phyloP scores from a whole-genome alignment of 345 rosid genomes.

The Psidium guajava region DNA sequence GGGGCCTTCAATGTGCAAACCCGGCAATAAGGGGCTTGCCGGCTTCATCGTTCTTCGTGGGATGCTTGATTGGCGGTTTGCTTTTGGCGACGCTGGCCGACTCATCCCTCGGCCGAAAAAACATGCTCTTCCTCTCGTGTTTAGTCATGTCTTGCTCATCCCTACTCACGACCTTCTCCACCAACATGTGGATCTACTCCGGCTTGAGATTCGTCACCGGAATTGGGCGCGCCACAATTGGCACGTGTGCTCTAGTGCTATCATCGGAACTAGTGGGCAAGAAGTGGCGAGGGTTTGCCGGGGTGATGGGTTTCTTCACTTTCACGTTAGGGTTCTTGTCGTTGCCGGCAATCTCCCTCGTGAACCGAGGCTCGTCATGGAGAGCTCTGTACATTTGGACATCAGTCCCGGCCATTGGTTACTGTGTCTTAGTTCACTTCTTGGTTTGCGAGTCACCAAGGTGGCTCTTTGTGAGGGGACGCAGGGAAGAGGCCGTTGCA shows the following conservation, averaged over 20 bases:
- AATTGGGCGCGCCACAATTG: slow-evolving; percentile 33
- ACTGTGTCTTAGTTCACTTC: slow-evolving; percentile 14
- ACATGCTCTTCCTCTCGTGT: slow-evolving; percentile 33
- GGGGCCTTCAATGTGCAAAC: slow-evolving; percentile 37
- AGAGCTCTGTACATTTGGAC: slow-evolving; percentile 35
- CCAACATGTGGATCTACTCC: slow-evolving; percentile 7
- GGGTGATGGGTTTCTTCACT: slow-evolving; percentile 24
- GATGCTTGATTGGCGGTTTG: slow-evolving; percentile 48
- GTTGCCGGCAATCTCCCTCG: slow-evolving; percentile 25
- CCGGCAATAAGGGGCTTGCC: slow-evolving; percentile 41
- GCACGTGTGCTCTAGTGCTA: slow-evolving; percentile 38
- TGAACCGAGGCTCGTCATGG: slow-evolving; percentile 32
- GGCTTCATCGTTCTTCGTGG: slow-evolving; percentile 46
- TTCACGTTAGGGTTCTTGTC: slow-evolving; percentile 43
- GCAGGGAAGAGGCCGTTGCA: slow-evolving; percentile 39
- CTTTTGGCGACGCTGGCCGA: slow-evolving; percentile 40
- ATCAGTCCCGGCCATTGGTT: slow-evolving; percentile 26
- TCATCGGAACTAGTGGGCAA: slow-evolving; percentile 37
- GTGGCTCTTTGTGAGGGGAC: slow-evolving; percentile 43
- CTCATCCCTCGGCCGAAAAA: slow-evolving; percentile 50
- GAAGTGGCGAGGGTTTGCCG: slow-evolving; percentile 36
- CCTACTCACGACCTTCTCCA: slow-evolving; percentile 21
- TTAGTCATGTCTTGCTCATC: slow-evolving; percentile 32
- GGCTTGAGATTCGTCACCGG: slow-evolving; percentile 26
- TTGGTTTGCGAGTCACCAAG: slow-evolving; percentile 43